Evolutionary conservation across 495 filamentous ascomycete genomes (phyloP), one percentile per base, ranked within the genome.

Genomic region (Penicillium arizonense): DNA sequence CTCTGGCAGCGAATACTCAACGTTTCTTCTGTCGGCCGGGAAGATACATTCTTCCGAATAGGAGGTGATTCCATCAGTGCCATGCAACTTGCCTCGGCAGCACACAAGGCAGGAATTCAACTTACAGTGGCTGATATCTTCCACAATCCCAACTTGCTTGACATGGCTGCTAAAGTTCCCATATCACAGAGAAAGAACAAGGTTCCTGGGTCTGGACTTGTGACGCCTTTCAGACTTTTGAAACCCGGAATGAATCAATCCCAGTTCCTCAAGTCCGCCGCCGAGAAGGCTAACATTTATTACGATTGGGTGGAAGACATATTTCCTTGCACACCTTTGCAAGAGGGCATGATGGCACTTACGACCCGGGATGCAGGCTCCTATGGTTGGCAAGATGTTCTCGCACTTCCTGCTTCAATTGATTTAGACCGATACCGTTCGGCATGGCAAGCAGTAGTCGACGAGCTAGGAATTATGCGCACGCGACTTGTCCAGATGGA

Each of bases 321-420:
- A 14, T 82, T 81, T 53, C 78, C 79, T 1, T 81, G 76, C 61
- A 80, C 79, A 1, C 77, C 81, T 7, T 55, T 83, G 8, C 82
- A 85, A 60, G 81, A 81, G 53, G 58, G 53, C 13, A 40, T 63
- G 38, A 30, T 61, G 12, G 40, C 44, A 11, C 23, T 54, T 3
- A 18, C 48, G 5, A 23, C 14, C 0, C n/a, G 33, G 26, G 8
- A 47, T 39, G 34, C 53, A 10, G 77, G 76, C 14, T 71, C 73
- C 9, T 82, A 83, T 50, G 64, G 20, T 24, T 79, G 78, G 2
- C 65, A 84, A 9, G 71, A 82, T 59, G 75, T 75, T 4, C 57
- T 82, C 5, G 78, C 81, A 16, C 43, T 80, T n/a, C 61, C 64
- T 5, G 43, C 43, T 4, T 43, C 53, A 11, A 53, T 77, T 6